Conservation (phyloP, 78 protist species). For the Isochrysis galbana region DNA sequence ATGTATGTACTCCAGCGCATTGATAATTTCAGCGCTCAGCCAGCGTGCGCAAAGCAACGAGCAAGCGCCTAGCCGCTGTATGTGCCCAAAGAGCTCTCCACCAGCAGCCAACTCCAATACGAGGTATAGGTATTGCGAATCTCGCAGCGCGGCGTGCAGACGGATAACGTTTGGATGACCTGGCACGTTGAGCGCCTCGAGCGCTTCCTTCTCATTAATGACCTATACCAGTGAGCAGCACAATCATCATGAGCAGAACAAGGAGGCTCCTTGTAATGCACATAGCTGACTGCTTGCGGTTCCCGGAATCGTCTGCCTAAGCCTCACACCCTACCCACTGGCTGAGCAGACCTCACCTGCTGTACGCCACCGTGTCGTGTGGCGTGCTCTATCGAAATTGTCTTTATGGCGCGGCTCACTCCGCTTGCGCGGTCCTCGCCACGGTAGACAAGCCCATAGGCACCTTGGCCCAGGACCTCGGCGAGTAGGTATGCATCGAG, state of each 20-base stretch:
- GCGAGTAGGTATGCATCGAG: too few species aligned
- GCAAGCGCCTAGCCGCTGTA: background rate
- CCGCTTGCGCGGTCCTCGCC: background rate
- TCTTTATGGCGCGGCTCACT: background rate
- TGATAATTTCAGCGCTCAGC: slow-evolving; percentile 60
- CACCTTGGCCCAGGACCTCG: background rate
- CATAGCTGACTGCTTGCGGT: too few species aligned
- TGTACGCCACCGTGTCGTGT: background rate
- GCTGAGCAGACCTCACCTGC: too few species aligned
- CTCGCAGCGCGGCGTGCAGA: slow-evolving; percentile 74
- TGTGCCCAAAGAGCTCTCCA: background rate
- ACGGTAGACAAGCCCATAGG: background rate
- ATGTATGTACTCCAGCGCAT: slow-evolving; percentile 68
- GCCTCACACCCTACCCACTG: too few species aligned
- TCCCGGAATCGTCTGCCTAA: too few species aligned
- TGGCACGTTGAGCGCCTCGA: background rate
- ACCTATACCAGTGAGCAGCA: too few species aligned
- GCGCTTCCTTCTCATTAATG: background rate
- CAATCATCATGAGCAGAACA: too few species aligned
- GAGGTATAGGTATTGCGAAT: slow-evolving; percentile 34
- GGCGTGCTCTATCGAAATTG: background rate
- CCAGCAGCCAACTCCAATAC: background rate
- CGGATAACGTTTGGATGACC: slow-evolving; percentile 79
- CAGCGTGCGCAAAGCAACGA: slow-evolving; percentile 20
- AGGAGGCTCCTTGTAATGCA: too few species aligned